A percentile compares a stretch with the other conserved stretches of the same genome.
phyloP scores from a whole-genome alignment of 2,329 filamentous ascomycete species.

The Fusarium lateritium region DNA sequence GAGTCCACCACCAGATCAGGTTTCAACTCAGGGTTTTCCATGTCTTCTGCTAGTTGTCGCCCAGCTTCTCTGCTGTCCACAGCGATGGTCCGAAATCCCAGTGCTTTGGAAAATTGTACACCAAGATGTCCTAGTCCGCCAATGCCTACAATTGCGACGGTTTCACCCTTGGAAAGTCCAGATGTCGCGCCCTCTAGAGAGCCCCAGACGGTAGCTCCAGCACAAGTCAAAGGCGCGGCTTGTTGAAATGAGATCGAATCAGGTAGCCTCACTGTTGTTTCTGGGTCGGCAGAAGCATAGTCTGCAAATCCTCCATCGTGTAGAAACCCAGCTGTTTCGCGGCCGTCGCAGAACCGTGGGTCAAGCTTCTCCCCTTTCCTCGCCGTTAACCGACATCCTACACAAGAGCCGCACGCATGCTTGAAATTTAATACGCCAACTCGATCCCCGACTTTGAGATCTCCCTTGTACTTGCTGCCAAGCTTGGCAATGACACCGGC shows the following conservation, averaged over 20 bases:
- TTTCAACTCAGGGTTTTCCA: neutral
- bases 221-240: constrained; percentile 17
- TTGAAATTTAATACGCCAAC: constrained; percentile 25
- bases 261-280: neutral
- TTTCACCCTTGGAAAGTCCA: neutral
- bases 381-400: constrained; percentile 7
- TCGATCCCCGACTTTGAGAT: constrained; percentile 11
- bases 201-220: constrained; percentile 21
- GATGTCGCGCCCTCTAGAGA: constrained; percentile 6
- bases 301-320: constrained; percentile 21
- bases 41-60: constrained; percentile 8
- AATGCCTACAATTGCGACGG: constrained; percentile 4
- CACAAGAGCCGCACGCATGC: constrained; percentile 8
- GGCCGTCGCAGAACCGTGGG: constrained; percentile 4
- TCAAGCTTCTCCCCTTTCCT: constrained; percentile 17
- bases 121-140: constrained; percentile 16
- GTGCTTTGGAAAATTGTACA: constrained; percentile 17
- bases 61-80: constrained; percentile 26
- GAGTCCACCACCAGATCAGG: constrained; percentile 17
- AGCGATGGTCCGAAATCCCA: constrained; percentile 11
- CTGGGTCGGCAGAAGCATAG: constrained; percentile 6
- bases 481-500: neutral
- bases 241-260: constrained; percentile 11
- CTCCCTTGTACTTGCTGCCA: neutral
- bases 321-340: constrained; percentile 20